Evolutionary conservation across 495 filamentous ascomycete species (phyloP), one percentile per base, ranked within the genome.

Genomic region (Hypomontagnella monticulosa): DNA sequence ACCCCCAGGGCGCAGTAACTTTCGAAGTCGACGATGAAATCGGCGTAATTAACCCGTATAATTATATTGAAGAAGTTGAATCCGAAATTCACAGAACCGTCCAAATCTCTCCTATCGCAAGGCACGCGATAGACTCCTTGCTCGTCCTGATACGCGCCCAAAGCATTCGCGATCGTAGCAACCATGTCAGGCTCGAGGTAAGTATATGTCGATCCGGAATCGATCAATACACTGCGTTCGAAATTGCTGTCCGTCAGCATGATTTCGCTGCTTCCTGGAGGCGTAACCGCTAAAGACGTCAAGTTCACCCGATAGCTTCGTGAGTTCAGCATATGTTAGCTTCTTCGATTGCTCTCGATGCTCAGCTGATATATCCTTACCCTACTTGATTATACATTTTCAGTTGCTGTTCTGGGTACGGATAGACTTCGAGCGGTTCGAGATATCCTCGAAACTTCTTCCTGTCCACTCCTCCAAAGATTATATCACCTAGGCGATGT

Each of bases 381-480:
- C 53, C 55, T 51, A 70, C 70, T 63, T 79, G 78, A 6, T 71
- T 60, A 59, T 69, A 79, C 5, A 69, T 32, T 12, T 67, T 71
- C n/a, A 74, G 57, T 18, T 80, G 78, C 40, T 78, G 65, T 0
- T 71, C 69, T 27, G 76, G 71, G 15, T 78, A 75, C n/a, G 78
- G 78, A 66, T 78, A 80, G 23, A 80, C 76, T 4, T 72, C 38
- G 0, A 81, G 70, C 0, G 78, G 77, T 50, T 78, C 78, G 0
- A 81, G 71, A n/a, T 71, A 70, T 6, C 78, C 78, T 15, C 71
- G 60, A 32, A 74, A 81, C 44, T 81, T 79, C 72, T 76, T 78
- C 18, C 75, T 51, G 53, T 81, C 76, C 10, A 81, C 71, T 11
- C 78, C 78, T 20, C 78, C 78, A 41, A 81, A 81, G n/a, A 81